Base-by-base conservation (phyloP, 306 rosid genomes). In the Hylodesmum podocarpum region DNA sequence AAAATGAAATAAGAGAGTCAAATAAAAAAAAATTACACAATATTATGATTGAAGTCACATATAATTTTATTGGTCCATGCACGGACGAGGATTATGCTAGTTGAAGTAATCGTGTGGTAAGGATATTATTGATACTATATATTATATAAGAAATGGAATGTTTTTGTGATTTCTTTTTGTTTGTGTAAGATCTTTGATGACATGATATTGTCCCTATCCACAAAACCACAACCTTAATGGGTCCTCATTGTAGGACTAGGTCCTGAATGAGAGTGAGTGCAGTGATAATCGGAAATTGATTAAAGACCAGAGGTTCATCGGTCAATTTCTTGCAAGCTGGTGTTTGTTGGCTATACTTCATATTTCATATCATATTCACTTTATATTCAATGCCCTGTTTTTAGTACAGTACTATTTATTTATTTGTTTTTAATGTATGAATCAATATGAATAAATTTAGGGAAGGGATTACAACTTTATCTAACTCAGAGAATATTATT, bases 281-380 rank as follows among this genome's bases (percentile, higher is more conserved):
- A 25, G 13, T 25, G 9, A 51, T 37, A 49, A 49, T 64, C 68
- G 10, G 8, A 66, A 13, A 66, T 41, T 65, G 66, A 21, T 29
- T 31, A 3, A 34, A 44, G 25, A 28, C 7, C 0, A 12, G 64
- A 31, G 58, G 87, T 72, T 65, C 50, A n/a, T 1, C 16, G 3
- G 85, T 80, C 85, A 22, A 84, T 72, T 80, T 59, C 22, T 72
- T 80, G 66, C 87, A 58, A 77, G 82, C 77, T 84, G 84, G 46
- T 61, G 3, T 58, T 27, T 12, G 1, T 3, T 31, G 39, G 18
- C 25, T 27, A 33, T 34, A n/a, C 43, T 15, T 9, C 9, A 27
- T 36, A 29, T 61, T 15, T 9, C 9, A 27, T 36, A 29, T 61
- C 67, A 61, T 10, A 7, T n/a, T 33, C 43, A 31, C 67, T 16